A percentile compares a stretch with the other conserved stretches of the same genome.
Evolutionary conservation across 192 early-diverging fungal genomes (phyloP).

Genomic region (Phlyctochytrium bullatum): DNA sequence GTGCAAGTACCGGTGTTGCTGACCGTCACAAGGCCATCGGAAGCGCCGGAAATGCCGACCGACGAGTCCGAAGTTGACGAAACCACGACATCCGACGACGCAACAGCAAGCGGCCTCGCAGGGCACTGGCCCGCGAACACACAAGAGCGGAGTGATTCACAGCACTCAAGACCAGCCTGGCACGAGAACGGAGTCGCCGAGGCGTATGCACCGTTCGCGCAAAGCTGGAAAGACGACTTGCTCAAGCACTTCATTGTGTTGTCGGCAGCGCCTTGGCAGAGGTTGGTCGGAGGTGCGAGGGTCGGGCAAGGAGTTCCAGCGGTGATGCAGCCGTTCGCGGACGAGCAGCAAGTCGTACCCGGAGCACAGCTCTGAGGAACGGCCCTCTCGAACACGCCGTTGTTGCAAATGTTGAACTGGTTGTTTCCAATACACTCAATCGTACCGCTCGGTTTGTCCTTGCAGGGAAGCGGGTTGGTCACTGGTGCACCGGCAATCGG

Average conservation of each 20-base stretch:
- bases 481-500: constrained; percentile 8
- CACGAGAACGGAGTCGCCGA: neutral
- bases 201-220: neutral
- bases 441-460: neutral
- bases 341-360: constrained; percentile 11
- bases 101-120: neutral
- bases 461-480: neutral
- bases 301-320: too few relatives aligned
- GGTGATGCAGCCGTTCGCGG: neutral
- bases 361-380: constrained; percentile 7
- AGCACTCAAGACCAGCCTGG: neutral
- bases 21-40: neutral
- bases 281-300: neutral
- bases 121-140: constrained; percentile 2
- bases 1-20: constrained; percentile 4
- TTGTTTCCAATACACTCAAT: neutral
- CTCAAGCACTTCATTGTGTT: neutral
- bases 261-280: neutral
- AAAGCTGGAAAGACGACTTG: neutral
- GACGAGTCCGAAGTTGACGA: neutral
- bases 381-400: neutral
- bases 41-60: too few relatives aligned
- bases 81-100: neutral
- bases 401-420: constrained; percentile 13
- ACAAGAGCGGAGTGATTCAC: neutral